These are phyloP conservation scores for Phytophthora multivora DNA, from an alignment of 352 stramenopile species.

Conservation along the genomic window DNA sequence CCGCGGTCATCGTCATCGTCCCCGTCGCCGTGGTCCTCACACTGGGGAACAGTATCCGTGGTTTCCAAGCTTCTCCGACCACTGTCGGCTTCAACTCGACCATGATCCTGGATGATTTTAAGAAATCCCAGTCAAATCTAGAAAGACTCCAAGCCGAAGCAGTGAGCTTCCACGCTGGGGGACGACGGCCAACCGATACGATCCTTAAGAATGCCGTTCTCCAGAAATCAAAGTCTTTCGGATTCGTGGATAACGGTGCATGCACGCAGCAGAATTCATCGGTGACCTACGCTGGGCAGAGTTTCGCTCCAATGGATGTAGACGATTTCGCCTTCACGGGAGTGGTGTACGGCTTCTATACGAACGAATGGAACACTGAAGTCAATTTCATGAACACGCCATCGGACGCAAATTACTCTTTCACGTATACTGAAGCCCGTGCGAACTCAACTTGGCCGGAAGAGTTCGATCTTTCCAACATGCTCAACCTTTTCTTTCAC, in stretches of 20 bases:
- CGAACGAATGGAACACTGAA: conserved; percentile 57
- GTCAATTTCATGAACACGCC: conserved; percentile 26
- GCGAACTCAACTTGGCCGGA: conserved; percentile 18
- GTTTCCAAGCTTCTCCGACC: conserved; percentile 51
- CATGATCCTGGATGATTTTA: conserved; percentile 47
- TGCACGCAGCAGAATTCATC: conserved; percentile 37
- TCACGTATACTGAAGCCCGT: conserved; percentile 18
- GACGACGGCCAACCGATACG: conserved; percentile 30
- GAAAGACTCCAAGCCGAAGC: conserved; percentile 25
- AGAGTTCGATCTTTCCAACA: conserved; percentile 20
- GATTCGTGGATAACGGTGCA: conserved; percentile 32
- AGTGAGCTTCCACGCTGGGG: conserved; percentile 13
- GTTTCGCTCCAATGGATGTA: conserved; percentile 38
- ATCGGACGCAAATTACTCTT: conserved; percentile 15
- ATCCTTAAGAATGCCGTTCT: conserved; percentile 52
- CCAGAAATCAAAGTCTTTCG: conserved; percentile 32
- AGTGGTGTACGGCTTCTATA: conserved; percentile 49
- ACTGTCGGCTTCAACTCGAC: conserved; percentile 52
- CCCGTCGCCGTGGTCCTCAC: conserved; percentile 45
- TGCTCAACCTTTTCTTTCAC: conserved; percentile 44
- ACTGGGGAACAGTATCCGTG: conserved; percentile 52
- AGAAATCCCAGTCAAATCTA: conserved; percentile 37
- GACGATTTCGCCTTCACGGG: conserved; percentile 46
- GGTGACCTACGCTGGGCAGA: conserved; percentile 15
- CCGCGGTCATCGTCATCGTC: conserved; percentile 34